Base-by-base conservation (phyloP, 2,329 filamentous ascomycete genomes). In the Epichloe hybrida region DNA sequence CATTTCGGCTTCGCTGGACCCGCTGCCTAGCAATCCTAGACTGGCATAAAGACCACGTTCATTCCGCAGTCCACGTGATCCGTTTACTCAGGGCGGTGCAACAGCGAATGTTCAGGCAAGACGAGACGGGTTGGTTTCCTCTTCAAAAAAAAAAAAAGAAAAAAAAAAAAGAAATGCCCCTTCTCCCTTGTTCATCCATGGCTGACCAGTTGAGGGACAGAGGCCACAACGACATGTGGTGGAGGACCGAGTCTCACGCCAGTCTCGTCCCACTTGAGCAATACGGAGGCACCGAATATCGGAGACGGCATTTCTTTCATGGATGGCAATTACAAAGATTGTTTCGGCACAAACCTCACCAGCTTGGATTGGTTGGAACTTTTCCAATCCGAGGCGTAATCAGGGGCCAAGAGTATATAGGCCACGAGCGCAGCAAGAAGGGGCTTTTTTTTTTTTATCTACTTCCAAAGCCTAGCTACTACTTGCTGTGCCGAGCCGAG, bases 331-430 rank as follows among this genome's bases (percentile, higher is more conserved):
- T 23, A 45, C 21, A 20, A 39, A 13, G 48, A 50, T 8, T 43
- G 37, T 23, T 45, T 44, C 20, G 48, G 48, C 11, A 38, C 48
- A 4, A 34, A 45, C 40, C 41, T 50, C n/a, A 15, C 41, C 6
- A 50, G 23, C 20, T 34, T 50, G 35, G 35, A 50, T 21, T 50
- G 48, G 48, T 12, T 50, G 35, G 48, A 50, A 34, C 8, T 50
- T 1, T 50, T 50, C 12, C 48, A 44, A 12, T 45, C 34, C 11
- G 48, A 44, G 21, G 31, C 34, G 2, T 50, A 4, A 31, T 31
- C 27, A 31, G 27, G 27, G 27, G 8, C 27, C 27, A 31, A 11
- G 0, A 50, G 27, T 11, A 37, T 15, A 1, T 20, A 39, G 34
- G 21, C 6, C 17, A 15, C 8, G 9, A 2, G 7, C 27, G 42